Conservation (phyloP, 2,329 filamentous ascomycete genomes). For the Fusarium domesticum region DNA sequence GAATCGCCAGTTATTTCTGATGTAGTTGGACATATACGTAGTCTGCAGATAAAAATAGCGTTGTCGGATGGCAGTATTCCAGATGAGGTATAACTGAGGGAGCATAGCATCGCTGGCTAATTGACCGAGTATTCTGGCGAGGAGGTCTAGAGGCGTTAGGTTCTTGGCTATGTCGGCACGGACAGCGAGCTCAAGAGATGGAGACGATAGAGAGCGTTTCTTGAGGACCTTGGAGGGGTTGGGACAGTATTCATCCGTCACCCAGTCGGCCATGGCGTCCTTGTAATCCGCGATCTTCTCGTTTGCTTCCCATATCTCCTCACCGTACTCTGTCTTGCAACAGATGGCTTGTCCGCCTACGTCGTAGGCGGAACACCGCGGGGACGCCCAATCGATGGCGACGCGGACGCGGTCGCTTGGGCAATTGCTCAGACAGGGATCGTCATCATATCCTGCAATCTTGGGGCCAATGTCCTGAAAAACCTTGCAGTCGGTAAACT, state of each 20-base stretch:
- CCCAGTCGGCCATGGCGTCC: slow-evolving; percentile 1
- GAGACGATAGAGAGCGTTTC: not conserved
- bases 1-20: not conserved
- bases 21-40: not conserved
- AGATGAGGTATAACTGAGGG: not conserved
- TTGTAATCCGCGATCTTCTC: slow-evolving; percentile 3
- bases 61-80: not conserved
- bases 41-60: slow-evolving; percentile 1
- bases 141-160: slow-evolving; percentile 2
- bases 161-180: slow-evolving; percentile 1
- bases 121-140: not conserved
- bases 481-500: slow-evolving; percentile 3
- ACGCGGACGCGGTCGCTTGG: slow-evolving; percentile 10
- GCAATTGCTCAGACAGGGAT: slow-evolving; percentile 8
- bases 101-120: slow-evolving; percentile 6
- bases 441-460: not conserved
- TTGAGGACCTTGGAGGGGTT: slow-evolving; percentile 2
- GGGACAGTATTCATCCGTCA: not conserved
- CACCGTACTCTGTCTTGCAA: slow-evolving; percentile 4
- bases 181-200: not conserved
- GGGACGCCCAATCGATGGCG: slow-evolving; percentile 3
- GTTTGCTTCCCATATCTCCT: slow-evolving; percentile 1
- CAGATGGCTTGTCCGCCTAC: not conserved
- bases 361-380: not conserved
- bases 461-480: slow-evolving; percentile 2